Conservation (phyloP, 257 asterid species). For the Rehmannia glutinosa region DNA sequence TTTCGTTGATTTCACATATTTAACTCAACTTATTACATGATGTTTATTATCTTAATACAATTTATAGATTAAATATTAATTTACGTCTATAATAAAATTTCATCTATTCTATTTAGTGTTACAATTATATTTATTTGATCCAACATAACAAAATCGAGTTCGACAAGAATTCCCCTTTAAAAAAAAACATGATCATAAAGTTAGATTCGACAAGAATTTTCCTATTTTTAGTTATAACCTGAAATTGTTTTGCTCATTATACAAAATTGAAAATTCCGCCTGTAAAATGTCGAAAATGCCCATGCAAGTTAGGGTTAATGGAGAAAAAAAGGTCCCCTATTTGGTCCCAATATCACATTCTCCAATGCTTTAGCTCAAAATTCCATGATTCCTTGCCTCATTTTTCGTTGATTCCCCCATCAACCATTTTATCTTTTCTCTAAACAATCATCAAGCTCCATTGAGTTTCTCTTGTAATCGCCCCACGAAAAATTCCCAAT, state of each 20-base stretch:
- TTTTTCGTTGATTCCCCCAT: constrained; percentile 11
- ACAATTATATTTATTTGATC: too few species aligned
- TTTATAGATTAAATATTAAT: too few species aligned
- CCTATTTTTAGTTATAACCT: neutral
- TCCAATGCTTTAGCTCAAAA: constrained; percentile 5
- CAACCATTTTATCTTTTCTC: neutral
- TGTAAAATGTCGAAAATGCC: constrained; percentile 8
- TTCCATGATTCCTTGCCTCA: constrained; percentile 17
- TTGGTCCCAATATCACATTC: neutral
- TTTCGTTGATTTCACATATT: too few species aligned
- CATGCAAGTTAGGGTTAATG: constrained; percentile 28
- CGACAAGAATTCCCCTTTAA: too few species aligned
- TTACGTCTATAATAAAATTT: too few species aligned
- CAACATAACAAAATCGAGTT: too few species aligned
- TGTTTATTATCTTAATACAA: too few species aligned
- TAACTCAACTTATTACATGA: neutral
- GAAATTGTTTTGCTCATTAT: neutral
- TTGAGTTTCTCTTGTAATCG: neutral
- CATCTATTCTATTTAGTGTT: too few species aligned
- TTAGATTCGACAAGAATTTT: too few species aligned
- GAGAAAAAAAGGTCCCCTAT: neutral
- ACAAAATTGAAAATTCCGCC: too few species aligned
- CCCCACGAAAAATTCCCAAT: neutral
- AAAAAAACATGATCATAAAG: too few species aligned
- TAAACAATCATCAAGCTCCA: neutral